A percentile compares a stretch with the other conserved stretches of the same genome.
These are phyloP conservation scores for Arachnomyces sp. DNA, from an alignment of 2,329 filamentous ascomycete genomes.

Conservation along the genomic window DNA sequence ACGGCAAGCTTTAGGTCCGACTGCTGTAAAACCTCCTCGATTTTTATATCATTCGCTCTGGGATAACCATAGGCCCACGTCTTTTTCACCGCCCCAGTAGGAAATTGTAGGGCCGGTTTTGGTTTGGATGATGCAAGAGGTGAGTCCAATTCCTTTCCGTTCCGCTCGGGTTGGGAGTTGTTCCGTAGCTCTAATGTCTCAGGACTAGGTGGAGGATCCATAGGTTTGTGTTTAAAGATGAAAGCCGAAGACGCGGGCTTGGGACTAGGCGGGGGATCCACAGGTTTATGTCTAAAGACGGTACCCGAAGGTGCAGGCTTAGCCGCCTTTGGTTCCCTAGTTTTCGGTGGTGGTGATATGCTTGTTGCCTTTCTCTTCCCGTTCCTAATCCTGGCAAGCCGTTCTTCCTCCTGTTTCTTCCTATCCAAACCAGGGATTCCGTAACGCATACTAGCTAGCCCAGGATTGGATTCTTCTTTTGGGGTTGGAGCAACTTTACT, in stretches of 20 bases:
- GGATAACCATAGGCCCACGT: conserved; percentile 65
- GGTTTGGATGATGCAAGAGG: conserved; percentile 8
- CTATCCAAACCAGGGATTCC: conserved; percentile 58
- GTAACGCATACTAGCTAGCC: neutral
- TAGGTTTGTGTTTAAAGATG: too few species aligned
- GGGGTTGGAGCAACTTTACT: conserved; percentile 10
- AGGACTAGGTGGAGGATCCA: too few species aligned
- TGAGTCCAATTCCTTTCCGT: neutral
- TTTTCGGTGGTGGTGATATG: conserved; percentile 25
- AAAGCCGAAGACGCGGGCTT: too few species aligned
- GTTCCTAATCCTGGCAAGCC: conserved; percentile 58
- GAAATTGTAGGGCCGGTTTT: conserved; percentile 37
- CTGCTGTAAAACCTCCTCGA: conserved; percentile 78
- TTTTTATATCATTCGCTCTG: conserved; percentile 67
- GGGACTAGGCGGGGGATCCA: too few species aligned
- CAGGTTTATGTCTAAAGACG: too few species aligned
- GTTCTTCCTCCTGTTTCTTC: conserved; percentile 77
- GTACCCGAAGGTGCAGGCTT: too few species aligned
- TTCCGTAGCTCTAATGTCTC: too few species aligned
- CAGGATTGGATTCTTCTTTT: neutral
- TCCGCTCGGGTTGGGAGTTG: conserved; percentile 1
- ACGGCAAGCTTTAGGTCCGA: conserved; percentile 66
- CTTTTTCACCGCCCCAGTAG: conserved; percentile 64
- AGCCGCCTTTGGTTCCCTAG: conserved; percentile 19
- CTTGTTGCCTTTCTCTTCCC: conserved; percentile 51